Evolutionary conservation across 345 rosid genomes (phyloP).

Genomic region (Salix purpurea): DNA sequence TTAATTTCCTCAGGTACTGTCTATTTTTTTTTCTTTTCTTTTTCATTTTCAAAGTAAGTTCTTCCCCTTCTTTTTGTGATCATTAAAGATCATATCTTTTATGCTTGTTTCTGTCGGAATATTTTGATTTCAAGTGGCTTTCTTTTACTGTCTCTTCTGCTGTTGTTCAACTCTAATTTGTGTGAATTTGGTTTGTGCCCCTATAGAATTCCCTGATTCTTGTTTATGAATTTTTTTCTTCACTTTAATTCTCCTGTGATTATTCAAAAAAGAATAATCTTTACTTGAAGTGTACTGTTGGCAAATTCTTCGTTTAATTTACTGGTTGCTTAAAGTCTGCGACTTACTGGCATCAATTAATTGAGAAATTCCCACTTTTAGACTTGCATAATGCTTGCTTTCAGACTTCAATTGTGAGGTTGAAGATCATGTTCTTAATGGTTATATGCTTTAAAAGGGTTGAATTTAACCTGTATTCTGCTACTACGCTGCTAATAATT

Average conservation of each 20-base stretch:
- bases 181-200: background rate
- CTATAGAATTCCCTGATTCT: conserved; percentile 1
- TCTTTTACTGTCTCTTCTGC: conserved; percentile 9
- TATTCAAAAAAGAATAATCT: background rate
- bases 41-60: background rate
- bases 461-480: background rate
- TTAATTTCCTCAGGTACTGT: background rate
- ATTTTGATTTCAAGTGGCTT: conserved; percentile 22
- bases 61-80: background rate
- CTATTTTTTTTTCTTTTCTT: background rate
- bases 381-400: background rate
- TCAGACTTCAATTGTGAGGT: background rate
- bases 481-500: background rate
- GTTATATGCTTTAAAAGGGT: background rate
- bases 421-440: conserved; percentile 2
- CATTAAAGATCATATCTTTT: background rate
- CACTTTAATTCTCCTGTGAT: background rate
- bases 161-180: background rate
- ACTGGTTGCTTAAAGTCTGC: background rate
- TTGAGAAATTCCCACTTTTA: background rate
- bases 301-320: background rate
- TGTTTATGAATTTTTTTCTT: conserved; percentile 6
- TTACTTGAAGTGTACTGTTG: background rate
- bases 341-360: background rate
- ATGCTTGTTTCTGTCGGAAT: conserved; percentile 15